Evolutionary conservation across 2,329 filamentous ascomycete species (phyloP).

Genomic region (Neofusicoccum sp.): DNA sequence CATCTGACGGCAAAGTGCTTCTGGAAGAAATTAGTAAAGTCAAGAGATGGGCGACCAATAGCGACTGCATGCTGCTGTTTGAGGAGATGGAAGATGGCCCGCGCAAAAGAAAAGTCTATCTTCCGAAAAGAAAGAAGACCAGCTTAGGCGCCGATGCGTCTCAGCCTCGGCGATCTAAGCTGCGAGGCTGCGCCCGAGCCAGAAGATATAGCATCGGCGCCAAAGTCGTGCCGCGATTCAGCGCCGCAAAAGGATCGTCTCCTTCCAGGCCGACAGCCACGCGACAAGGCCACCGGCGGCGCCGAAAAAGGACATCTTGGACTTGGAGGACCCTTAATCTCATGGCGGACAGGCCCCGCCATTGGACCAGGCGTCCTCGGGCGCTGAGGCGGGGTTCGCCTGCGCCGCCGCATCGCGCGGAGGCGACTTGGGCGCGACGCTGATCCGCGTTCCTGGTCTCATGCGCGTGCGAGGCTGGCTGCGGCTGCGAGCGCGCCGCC

Average conservation of each 20-base stretch:
- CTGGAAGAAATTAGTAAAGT: slow-evolving; percentile 17
- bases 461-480: slow-evolving; percentile 5
- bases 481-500: slow-evolving; percentile 14
- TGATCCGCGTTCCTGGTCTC: background rate
- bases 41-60: slow-evolving; percentile 16
- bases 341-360: background rate
- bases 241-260: slow-evolving; percentile 8
- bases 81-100: slow-evolving; percentile 14
- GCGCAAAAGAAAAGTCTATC: slow-evolving; percentile 17
- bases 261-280: background rate
- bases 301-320: slow-evolving; percentile 13
- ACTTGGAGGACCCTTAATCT: slow-evolving; percentile 6
- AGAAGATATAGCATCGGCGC: slow-evolving; percentile 14
- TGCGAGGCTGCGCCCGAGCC: slow-evolving; percentile 7
- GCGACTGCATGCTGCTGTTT: slow-evolving; percentile 18
- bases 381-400: background rate
- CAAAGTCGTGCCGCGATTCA: background rate
- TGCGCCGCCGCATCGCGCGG: background rate
- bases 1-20: slow-evolving; percentile 18
- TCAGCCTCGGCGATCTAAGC: slow-evolving; percentile 16
- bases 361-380: background rate
- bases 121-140: slow-evolving; percentile 9
- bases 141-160: slow-evolving; percentile 17
- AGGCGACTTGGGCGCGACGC: background rate
- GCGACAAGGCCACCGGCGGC: background rate